Evolutionary conservation across 495 filamentous ascomycete species (phyloP), one percentile per base, ranked within the genome.

Genomic region (Xylaria scruposa): DNA sequence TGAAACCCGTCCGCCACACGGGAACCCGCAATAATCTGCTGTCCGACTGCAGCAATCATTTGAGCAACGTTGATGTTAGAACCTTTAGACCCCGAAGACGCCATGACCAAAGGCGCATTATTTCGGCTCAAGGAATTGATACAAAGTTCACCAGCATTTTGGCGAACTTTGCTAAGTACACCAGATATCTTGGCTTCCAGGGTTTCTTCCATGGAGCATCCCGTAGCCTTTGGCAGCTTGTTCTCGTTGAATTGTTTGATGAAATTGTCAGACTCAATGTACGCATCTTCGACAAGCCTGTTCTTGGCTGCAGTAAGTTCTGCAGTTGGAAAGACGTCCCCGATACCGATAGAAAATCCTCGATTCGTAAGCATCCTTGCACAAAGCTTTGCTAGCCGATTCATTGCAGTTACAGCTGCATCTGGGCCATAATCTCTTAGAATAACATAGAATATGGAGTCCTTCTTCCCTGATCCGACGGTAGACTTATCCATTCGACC

Each of bases 41-140:
- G 96, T 70, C 96, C 96, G 74, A 99, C 96, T 73, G 94, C 91
- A 44, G 97, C 94, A 79, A 98, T 91, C 96, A 99, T 99, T 84
- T 99, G 96, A 31, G 97, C 95, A 61, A 99, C 96, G 85, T 99
- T 99, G 86, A 98, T 97, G 77, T 91, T 91, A 2, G 94, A 97
- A 76, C 96, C 89, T 82, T 99, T 99, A 47, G 96, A 97, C 42
- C 96, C 96, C 10, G 93, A 97, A 56, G 92, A 97, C 59, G 96
- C 96, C 96, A 99, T 99, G 84, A 97, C 92, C 75, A 98, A 84
- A 12, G 96, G 94, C 3, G 96, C 91, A 77, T 99, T 99, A 84
- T 94, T 94, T 71, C 90, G 92, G 83, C 93, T 96, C 66, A 99
- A 86, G 64, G 94, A 93, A 17, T 86, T 87, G 77, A 97, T 94